A percentile compares a stretch with the other conserved stretches of the same genome.
Conservation (phyloP, 768 basidiomycete species). For the Hypholoma fasciculare region DNA sequence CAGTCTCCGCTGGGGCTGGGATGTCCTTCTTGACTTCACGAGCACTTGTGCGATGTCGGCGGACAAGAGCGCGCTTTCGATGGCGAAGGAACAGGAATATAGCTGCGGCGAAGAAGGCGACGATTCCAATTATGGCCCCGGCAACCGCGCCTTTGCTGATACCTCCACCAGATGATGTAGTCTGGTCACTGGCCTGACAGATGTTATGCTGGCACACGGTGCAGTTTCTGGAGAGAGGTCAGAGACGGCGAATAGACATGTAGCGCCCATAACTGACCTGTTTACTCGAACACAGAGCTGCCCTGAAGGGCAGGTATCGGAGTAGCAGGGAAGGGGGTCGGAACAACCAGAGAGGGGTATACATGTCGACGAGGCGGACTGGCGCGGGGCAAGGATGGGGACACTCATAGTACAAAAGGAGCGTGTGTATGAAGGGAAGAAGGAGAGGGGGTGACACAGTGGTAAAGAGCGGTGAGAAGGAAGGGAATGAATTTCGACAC, state of each 20-base stretch:
- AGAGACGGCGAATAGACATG: conserved; percentile 7
- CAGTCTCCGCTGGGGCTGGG: conserved; percentile 74
- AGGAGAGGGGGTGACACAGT: conserved; percentile 19
- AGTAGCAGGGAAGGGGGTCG: conserved; percentile 52
- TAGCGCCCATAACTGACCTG: conserved; percentile 41
- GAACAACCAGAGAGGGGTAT: conserved; percentile 42
- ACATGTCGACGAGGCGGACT: conserved; percentile 33
- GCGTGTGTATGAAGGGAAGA: conserved; percentile 25
- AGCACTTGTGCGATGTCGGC: conserved; percentile 29
- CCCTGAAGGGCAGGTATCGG: conserved; percentile 32
- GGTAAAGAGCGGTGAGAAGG: conserved; percentile 15
- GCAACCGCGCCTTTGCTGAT: conserved; percentile 72
- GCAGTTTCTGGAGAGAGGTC: conserved; percentile 50
- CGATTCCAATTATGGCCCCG: conserved; percentile 66
- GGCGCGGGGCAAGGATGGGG: conserved; percentile 40
- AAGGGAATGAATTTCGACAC: conserved; percentile 1
- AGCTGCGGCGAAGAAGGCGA: conserved; percentile 58
- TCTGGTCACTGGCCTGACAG: conserved; percentile 41
- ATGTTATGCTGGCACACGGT: conserved; percentile 48
- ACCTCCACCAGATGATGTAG: conserved; percentile 32
- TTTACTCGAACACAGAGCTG: conserved; percentile 62
- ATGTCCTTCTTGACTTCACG: conserved; percentile 54
- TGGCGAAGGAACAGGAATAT: conserved; percentile 61
- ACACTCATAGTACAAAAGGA: conserved; percentile 36
- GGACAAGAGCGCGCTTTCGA: conserved; percentile 53